Evolutionary conservation across 257 asterid species (phyloP).

Genomic region (Plantago ovata): DNA sequence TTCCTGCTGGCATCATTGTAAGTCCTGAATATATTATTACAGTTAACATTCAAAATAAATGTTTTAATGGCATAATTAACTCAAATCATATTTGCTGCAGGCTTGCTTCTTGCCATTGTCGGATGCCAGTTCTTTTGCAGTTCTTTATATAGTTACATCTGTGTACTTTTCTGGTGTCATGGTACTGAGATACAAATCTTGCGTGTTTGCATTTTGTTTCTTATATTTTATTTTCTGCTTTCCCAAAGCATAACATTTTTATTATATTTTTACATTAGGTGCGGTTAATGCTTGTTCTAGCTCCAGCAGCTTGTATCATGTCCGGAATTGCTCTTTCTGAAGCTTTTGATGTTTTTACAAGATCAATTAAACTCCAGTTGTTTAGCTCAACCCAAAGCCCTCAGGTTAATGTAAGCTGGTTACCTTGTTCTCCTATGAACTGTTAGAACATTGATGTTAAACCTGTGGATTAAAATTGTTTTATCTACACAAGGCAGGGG

Average conservation of each 20-base stretch:
- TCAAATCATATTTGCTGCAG: constrained; percentile 29
- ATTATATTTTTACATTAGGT: constrained; percentile 51
- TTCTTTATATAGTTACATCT: constrained; percentile 93
- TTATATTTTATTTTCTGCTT: constrained; percentile 12
- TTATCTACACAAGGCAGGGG: constrained; percentile 68
- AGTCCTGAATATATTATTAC: constrained; percentile 32
- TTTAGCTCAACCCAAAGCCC: constrained; percentile 29
- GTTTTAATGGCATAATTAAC: constrained; percentile 12
- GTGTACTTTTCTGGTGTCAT: constrained; percentile 98
- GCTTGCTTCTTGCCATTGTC: constrained; percentile 97
- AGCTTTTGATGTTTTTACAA: constrained; percentile 83
- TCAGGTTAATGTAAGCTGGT: constrained; percentile 50
- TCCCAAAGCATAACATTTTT: constrained; percentile 8
- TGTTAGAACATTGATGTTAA: constrained; percentile 4
- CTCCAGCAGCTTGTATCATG: constrained; percentile 99
- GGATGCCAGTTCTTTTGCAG: constrained; percentile 95
- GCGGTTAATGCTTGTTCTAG: constrained; percentile 97
- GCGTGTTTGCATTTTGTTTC: background rate
- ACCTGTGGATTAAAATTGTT: constrained; percentile 22
- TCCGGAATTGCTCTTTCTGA: constrained; percentile 98
- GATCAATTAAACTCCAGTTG: constrained; percentile 74
- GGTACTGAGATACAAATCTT: constrained; percentile 43
- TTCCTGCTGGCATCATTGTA: constrained; percentile 97
- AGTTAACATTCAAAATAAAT: constrained; percentile 8
- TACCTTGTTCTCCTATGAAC: constrained; percentile 4